Conservation (phyloP, 345 rosid genomes). For the Eucalyptus urophylla region DNA sequence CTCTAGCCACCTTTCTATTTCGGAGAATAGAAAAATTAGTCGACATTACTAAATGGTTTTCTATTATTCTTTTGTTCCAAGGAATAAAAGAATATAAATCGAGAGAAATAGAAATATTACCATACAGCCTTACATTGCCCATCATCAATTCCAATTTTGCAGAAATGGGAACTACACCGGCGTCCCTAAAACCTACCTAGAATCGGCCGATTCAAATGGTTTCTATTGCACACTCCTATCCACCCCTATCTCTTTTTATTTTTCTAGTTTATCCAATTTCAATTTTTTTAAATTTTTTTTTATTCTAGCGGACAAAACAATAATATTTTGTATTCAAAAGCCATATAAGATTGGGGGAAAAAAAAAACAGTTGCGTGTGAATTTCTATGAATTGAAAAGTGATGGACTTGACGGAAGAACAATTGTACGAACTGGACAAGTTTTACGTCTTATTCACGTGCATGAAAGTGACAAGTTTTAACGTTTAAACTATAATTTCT, state of each 20-base stretch:
- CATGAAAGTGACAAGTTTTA: neutral
- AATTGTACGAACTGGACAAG: neutral
- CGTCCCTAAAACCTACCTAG: neutral
- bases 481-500: neutral
- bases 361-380: neutral
- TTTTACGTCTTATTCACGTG: neutral
- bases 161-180: too few relatives aligned
- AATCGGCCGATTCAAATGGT: rapidly evolving
- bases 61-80: rapidly evolving
- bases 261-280: neutral
- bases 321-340: neutral
- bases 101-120: rapidly evolving
- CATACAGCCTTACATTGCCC: too few relatives aligned
- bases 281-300: rapidly evolving
- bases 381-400: neutral
- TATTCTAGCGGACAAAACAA: neutral
- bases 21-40: too few relatives aligned
- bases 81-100: rapidly evolving
- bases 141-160: too few relatives aligned
- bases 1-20: rapidly evolving
- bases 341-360: neutral
- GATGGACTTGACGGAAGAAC: neutral
- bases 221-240: neutral
- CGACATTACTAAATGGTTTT: rapidly evolving
- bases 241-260: neutral